phyloP scores from a whole-genome alignment of 495 filamentous ascomycete species.

The Chaetomium cochliodes region DNA sequence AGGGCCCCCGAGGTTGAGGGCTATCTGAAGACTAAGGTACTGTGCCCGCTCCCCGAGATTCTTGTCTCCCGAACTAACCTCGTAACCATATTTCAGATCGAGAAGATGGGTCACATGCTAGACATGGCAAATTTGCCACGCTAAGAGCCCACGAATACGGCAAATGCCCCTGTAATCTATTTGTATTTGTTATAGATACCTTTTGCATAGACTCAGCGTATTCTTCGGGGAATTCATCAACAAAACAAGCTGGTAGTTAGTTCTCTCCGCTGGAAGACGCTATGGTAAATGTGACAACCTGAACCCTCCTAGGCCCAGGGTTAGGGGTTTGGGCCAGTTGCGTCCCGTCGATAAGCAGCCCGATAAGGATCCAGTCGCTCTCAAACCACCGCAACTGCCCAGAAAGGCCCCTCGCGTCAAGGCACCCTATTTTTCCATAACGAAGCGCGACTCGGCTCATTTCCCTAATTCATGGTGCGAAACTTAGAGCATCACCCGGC shows the following conservation, averaged over 20 bases:
- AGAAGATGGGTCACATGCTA: constrained; percentile 46
- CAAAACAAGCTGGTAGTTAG: too few species aligned
- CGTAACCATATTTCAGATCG: constrained; percentile 37
- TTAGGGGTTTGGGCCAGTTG: background rate
- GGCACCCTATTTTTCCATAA: background rate
- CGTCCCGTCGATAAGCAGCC: too few species aligned
- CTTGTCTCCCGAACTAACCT: constrained; percentile 18
- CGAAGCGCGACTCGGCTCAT: background rate
- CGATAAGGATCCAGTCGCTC: too few species aligned
- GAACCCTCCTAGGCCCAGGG: too few species aligned
- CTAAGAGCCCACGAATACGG: background rate
- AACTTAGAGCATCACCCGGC: background rate
- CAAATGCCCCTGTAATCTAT: constrained; percentile 2
- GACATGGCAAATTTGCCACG: constrained; percentile 32
- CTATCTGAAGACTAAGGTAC: constrained; percentile 91
- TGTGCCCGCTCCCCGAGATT: constrained; percentile 22
- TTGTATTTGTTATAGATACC: constrained; percentile 18
- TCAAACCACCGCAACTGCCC: too few species aligned
- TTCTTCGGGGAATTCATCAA: background rate
- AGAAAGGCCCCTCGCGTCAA: constrained; percentile 4
- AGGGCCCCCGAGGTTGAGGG: constrained; percentile 84
- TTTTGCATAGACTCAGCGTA: constrained; percentile 13
- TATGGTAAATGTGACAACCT: too few species aligned
- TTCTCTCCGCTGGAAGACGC: too few species aligned
- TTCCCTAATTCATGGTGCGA: background rate